These are phyloP conservation scores for Testicularia cyperi DNA, from an alignment of 1,284 basidiomycete genomes.

Conservation along the genomic window DNA sequence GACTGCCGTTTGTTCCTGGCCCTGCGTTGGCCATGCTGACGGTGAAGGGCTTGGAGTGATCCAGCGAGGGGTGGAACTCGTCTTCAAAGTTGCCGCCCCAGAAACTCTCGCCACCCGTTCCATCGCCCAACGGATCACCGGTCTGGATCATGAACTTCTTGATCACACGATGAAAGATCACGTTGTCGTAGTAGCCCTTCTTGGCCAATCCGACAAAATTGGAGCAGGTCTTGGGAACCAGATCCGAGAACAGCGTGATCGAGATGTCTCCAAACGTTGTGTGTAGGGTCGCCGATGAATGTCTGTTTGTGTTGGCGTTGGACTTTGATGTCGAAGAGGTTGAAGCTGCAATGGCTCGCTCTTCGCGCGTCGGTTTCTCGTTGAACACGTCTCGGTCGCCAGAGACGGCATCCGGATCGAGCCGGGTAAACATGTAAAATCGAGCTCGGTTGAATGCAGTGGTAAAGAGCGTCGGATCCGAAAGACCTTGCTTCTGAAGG, in stretches of 20 bases:
- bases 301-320: not conserved
- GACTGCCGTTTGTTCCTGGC: slow-evolving; percentile 86
- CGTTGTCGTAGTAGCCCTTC: slow-evolving; percentile 86
- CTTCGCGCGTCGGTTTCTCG: slow-evolving; percentile 93
- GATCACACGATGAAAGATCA: slow-evolving; percentile 97
- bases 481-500: slow-evolving; percentile 68
- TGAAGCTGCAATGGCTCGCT: slow-evolving; percentile 82
- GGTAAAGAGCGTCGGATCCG: slow-evolving; percentile 89
- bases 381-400: slow-evolving; percentile 97
- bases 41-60: slow-evolving; percentile 93
- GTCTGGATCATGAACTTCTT: slow-evolving; percentile 99
- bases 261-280: slow-evolving; percentile 90
- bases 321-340: slow-evolving; percentile 61
- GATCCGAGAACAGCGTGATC: slow-evolving; percentile 82
- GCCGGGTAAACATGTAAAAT: slow-evolving; percentile 95
- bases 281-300: slow-evolving; percentile 75
- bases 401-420: slow-evolving; percentile 70
- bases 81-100: slow-evolving; percentile 89
- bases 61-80: slow-evolving; percentile 81
- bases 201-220: slow-evolving; percentile 94
- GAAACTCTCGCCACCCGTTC: slow-evolving; percentile 88
- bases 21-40: slow-evolving; percentile 99
- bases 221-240: slow-evolving; percentile 91
- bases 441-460: slow-evolving; percentile 88
- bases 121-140: slow-evolving; percentile 93